Evolutionary conservation across 2,329 filamentous ascomycete species (phyloP), one percentile per base, ranked within the genome.

Genomic region (Aspergillus floridensis): DNA sequence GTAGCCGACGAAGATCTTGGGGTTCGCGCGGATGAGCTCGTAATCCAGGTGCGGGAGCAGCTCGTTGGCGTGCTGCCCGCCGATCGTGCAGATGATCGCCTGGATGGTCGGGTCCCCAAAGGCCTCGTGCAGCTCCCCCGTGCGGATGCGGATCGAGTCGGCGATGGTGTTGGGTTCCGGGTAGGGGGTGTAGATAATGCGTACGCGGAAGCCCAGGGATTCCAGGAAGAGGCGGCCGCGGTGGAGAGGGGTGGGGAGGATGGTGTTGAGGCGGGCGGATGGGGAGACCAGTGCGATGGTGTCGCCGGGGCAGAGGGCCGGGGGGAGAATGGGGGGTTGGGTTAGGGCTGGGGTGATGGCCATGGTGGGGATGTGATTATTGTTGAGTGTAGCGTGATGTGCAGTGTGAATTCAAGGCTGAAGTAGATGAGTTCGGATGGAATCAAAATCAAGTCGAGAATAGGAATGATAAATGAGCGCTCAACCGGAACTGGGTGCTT

Each of bases 1-100:
- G 53, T 67, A 72, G 10, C 71, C 71, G 22, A 64, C 54, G 62
- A 74, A 73, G n/a, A 73, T 70, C 60, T 73, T 74, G 1, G 72
- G 71, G 48, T 73, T 61, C 0, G 49, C 19, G 22, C 49, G 57
- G 21, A 74, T 71, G 29, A 74, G 49, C 2, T 61, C 55, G 51
- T 70, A 74, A 51, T 74, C 66, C 2, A 74, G 62, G 26, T 65
- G 60, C 0, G 59, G 67, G 0, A 73, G 60, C 5, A 74, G 32
- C 50, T 72, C 69, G 32, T 71, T 71, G 16, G 64, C 63, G 22
- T 57, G 53, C 1, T 55, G 22, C 0, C 71, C 72, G 8, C 72
- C 72, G 19, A 67, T 65, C 1, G 65, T 70, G 58, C 62, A 68
- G 10, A 73, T 59, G 11, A 74, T 70, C 21, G 64, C 64, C 48